A percentile compares a stretch with the other conserved stretches of the same genome.
These are phyloP conservation scores for Globisporangium canariense DNA, from an alignment of 352 stramenopile species.

Conservation along the genomic window DNA sequence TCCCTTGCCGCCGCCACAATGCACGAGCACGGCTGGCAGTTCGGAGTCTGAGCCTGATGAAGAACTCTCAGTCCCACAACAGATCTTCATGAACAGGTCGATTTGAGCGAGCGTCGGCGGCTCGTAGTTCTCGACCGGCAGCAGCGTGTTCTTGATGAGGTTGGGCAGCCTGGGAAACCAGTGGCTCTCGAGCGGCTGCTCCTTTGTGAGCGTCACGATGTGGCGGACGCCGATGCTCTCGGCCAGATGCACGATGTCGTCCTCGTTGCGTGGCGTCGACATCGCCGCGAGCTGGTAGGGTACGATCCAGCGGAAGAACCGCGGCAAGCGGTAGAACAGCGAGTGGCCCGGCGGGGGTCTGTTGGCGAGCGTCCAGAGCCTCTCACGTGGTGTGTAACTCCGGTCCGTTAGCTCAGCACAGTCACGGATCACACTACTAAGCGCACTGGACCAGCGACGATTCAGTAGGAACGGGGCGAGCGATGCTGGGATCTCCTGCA, in stretches of 20 bases:
- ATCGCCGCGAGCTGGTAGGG: slow-evolving; percentile 38
- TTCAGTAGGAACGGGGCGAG: slow-evolving; percentile 19
- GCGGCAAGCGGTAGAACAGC: slow-evolving; percentile 26
- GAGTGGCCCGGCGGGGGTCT: not conserved
- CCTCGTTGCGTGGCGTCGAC: slow-evolving; percentile 32
- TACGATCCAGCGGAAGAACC: slow-evolving; percentile 48
- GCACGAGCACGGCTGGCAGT: slow-evolving; percentile 37
- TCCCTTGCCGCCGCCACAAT: slow-evolving; percentile 66
- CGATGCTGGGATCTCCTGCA: slow-evolving; percentile 24
- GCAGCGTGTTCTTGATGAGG: slow-evolving; percentile 32
- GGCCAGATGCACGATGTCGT: slow-evolving; percentile 30
- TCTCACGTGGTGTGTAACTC: slow-evolving; percentile 1
- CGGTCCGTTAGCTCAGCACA: not conserved
- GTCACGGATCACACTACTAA: not conserved
- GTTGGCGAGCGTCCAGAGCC: slow-evolving; percentile 7
- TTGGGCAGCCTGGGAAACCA: slow-evolving; percentile 29
- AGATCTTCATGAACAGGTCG: slow-evolving; percentile 52
- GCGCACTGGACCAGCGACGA: slow-evolving; percentile 23
- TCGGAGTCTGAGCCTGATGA: slow-evolving; percentile 1
- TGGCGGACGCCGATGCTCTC: slow-evolving; percentile 28
- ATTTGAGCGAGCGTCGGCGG: slow-evolving; percentile 52
- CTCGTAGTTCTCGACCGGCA: slow-evolving; percentile 56
- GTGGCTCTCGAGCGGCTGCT: slow-evolving; percentile 26
- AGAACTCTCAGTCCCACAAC: slow-evolving; percentile 15
- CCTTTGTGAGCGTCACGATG: slow-evolving; percentile 37